Base-by-base conservation (phyloP, 306 rosid species). In the Trifolium repens region DNA sequence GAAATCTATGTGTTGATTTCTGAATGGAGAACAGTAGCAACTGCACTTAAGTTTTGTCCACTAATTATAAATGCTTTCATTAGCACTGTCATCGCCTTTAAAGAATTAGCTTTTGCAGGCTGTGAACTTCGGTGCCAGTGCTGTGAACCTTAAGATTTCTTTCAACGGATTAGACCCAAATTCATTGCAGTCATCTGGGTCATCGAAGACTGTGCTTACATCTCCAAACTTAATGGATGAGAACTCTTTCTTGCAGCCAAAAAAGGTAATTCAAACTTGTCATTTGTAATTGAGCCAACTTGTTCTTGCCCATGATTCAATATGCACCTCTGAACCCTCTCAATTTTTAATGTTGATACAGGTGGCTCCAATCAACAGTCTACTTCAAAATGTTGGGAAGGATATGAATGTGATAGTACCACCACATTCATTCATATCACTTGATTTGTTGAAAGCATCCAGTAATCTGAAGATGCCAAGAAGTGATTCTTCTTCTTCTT, bases 201-300 rank as follows among this genome's bases (percentile, higher is more conserved):
- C 91, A 35, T 80, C 72, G 4, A 80, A 73, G 87, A 87, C 91
- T 12, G 81, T 94, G 34, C 89, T 94, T 64, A 90, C 96, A 1
- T 89, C 98, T 65, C 42, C 42, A 75, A 88, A 90, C 79, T 72
- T 86, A 61, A 87, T 72, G 91, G 97, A 94, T 60, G 98, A 94
- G 77, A 94, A 94, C 77, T 88, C 98, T 50, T 94, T 94, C 83
- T 35, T 82, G 5, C 78, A 76, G 42, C 97, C 96, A 65, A 85
- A 65, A 5, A 94, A 91, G 98, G 98, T 94, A 87, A 35, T 22
- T 12, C 47, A 54, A 42, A 66, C 22, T 17, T 54, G 1, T 65
- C 40, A 47, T 32, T 69, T 39, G 16, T 24, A 39, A 1, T 62
- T 37, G 14, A 46, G 44, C 49, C 13, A 43, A 43, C 4, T 43